A percentile compares a stretch with the other conserved stretches of the same genome.
phyloP scores from a whole-genome alignment of 345 rosid species.

The Eucalyptus dawsonii region DNA sequence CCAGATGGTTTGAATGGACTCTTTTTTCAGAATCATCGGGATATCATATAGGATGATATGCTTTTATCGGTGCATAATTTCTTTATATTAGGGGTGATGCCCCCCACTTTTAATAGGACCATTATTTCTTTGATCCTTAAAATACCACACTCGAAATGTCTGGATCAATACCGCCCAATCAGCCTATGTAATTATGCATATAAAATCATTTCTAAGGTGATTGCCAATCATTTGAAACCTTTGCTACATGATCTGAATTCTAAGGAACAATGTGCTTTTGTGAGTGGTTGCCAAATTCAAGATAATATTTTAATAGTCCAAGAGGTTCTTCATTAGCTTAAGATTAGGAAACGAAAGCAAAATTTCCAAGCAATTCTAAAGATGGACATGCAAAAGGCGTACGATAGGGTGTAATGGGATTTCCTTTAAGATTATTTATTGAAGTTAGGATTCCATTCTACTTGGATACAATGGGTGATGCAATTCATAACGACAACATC shows the following conservation, averaged over 20 bases:
- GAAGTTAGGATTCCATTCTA: neutral
- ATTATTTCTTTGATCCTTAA: no score
- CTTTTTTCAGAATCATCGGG: no score
- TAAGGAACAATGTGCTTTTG: neutral
- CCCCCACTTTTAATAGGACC: neutral
- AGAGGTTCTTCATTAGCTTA: neutral
- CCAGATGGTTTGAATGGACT: no score
- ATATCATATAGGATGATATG: neutral
- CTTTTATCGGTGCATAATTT: no score
- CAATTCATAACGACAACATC: neutral
- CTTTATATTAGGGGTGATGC: no score
- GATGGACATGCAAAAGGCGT: neutral
- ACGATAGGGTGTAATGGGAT: neutral
- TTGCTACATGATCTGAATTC: neutral
- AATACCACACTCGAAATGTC: no score
- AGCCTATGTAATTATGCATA: neutral
- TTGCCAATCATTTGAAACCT: neutral
- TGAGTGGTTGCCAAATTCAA: neutral
- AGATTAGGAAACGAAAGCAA: accelerated
- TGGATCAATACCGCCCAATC: neutral
- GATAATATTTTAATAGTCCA: neutral
- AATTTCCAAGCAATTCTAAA: neutral
- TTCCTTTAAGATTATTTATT: neutral
- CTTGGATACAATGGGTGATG: neutral
- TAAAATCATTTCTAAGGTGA: neutral